Evolutionary conservation across 2,329 filamentous ascomycete species (phyloP), one percentile per base, ranked within the genome.

Genomic region (Sordariomycetes sp.): DNA sequence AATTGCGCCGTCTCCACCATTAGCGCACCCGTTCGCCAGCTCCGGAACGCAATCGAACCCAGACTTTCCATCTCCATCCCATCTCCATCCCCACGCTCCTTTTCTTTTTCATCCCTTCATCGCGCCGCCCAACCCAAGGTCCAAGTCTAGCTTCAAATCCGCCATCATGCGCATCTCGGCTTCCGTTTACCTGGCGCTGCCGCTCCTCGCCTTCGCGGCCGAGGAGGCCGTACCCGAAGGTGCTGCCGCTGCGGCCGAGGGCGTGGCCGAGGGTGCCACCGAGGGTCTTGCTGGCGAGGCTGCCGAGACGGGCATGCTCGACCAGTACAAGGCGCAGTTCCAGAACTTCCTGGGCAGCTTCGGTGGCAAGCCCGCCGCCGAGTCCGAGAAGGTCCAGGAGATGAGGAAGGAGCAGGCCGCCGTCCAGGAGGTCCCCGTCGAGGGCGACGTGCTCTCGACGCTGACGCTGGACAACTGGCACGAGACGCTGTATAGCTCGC

Each of bases 391-490:
- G 24, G n/a, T 25, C 35, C 14, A 24, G 22, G 32, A 25, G 20
- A 20, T 24, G 54, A n/a, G 8, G 6, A 46, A 46, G 40, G 40
- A 46, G 20, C 46, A 20, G 8, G 20, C 20, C n/a, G 80, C 77
- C 2, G 53, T 69, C 71, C 53, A 71, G 73, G 62, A 76, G 78
- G 54, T 74, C 86, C 61, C 32, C 5, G 61, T 61, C 14, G 54
- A 59, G 10, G 61, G 58, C 51, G 51, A 52, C 6, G 22, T 59
- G 73, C 81, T 68, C 69, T 79, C 71, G 55, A 68, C 68, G 55
- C 70, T 93, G 64, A 86, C 83, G 5, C 75, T 90, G 59, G 75
- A 84, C 62, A 87, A 86, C 77, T 90, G 88, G 87, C 82, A 85
- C 70, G 73, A 86, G 28, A 82, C 84, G 2, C 75, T 93, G 60